Base-by-base conservation (phyloP, 257 asterid genomes). In the Plantago ovata region DNA sequence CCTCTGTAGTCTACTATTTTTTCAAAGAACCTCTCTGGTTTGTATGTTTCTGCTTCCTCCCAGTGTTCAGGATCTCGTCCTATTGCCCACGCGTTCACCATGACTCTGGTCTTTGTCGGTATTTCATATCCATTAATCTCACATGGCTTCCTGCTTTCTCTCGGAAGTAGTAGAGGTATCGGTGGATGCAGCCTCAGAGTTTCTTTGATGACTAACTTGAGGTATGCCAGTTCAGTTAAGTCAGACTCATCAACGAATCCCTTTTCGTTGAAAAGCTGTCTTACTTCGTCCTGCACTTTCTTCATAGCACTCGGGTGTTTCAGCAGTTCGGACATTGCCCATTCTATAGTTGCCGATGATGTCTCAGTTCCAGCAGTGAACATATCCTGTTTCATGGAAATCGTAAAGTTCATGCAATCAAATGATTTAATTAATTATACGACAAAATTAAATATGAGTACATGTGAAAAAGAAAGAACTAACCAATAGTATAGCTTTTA, bases 21-120 rank as follows among this genome's bases (percentile, higher is more conserved):
- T 13, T 63, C 69, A 4, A 21, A 1, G n/a, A 73, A 73, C n/a
- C 74, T 73, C 45, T 67, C 71, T 0, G 75, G 74, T 5, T 46
- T 1, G 41, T 62, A 73, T 15, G 45, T 18, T 0, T 73, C 62
- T 0, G 39, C 44, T 10, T 63, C 32, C n/a, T 41, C 6, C 75
- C 78, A 68, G 3, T 52, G 23, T 2, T 41, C 11, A 53, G 74
- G 72, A 36, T 65, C 71, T 36, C 71, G 53, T 32, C 61, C 55
- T 1, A 70, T 41, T 2, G 69, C 61, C 74, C 74, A 65, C 0
- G 57, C 76, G 12, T 71, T 71, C 13, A 67, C 36, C 0, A 72
- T 32, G 14, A 65, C 53, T 22, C 52, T 52, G 4, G 73, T 58
- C 4, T 68, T 39, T 3, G 18, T 28, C 0, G 57, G 53, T 2